Percentiles rank a stretch among this genome's conserved stretches.
Conservation (phyloP, 23 red algal species). For the Gracilaria caudata region DNA sequence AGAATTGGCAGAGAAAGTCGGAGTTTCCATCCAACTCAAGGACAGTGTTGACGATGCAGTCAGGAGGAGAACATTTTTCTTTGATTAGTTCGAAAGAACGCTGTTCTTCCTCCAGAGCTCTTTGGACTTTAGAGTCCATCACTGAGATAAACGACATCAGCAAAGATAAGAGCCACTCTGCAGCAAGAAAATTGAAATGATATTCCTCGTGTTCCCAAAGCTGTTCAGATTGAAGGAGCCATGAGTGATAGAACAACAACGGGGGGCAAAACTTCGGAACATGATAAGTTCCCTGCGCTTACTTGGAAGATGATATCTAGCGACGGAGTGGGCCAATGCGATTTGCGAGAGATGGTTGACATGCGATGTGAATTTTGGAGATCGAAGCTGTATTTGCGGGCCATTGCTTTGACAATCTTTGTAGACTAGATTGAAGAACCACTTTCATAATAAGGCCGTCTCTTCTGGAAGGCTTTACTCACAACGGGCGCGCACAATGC, state of each 20-base stretch:
- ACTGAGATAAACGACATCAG: background rate
- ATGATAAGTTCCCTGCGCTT: background rate
- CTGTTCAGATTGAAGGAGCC: too few species aligned
- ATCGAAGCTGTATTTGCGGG: background rate
- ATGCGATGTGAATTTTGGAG: background rate
- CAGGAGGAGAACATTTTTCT: background rate
- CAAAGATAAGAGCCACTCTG: background rate
- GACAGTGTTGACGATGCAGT: constrained; percentile 7
- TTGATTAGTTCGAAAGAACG: background rate
- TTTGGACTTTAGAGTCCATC: background rate
- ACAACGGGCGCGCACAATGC: too few species aligned
- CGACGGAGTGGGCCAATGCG: background rate
- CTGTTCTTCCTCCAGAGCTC: background rate
- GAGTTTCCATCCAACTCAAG: background rate
- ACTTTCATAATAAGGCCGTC: too few species aligned
- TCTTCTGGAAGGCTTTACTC: too few species aligned
- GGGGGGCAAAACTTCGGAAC: background rate
- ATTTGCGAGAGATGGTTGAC: background rate
- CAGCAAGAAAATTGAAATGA: background rate
- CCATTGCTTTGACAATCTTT: background rate
- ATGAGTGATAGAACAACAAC: background rate
- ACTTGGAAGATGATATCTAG: background rate
- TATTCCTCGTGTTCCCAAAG: background rate
- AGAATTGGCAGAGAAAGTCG: background rate
- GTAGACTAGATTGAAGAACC: too few species aligned